Conservation (phyloP, 1,284 basidiomycete species). For the Pseudozyma hubeiensis region DNA sequence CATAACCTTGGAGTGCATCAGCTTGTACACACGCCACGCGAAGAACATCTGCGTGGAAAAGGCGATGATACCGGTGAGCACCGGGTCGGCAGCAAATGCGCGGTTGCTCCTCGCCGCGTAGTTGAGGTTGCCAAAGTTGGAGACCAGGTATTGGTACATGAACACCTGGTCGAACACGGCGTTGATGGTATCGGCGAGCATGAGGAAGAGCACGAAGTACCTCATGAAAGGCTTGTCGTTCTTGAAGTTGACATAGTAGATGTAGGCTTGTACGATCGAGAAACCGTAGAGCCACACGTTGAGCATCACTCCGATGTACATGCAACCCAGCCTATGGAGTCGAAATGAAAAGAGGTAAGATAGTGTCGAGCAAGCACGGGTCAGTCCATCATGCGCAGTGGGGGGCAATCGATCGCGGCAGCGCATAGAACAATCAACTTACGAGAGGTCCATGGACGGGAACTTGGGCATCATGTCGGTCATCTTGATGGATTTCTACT, state of each 20-base stretch:
- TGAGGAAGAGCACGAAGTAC: conserved; percentile 56
- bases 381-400: neutral
- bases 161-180: conserved; percentile 54
- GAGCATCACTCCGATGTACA: conserved; percentile 62
- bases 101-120: conserved; percentile 49
- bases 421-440: conserved; percentile 6
- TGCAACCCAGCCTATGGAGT: conserved; percentile 51
- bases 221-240: conserved; percentile 57
- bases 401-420: neutral
- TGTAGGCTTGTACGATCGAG: conserved; percentile 59
- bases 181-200: conserved; percentile 55
- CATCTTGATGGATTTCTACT: conserved; percentile 21
- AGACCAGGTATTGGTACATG: conserved; percentile 61
- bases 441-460: conserved; percentile 43
- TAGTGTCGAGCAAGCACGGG: neutral
- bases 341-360: neutral
- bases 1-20: conserved; percentile 55
- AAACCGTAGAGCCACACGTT: conserved; percentile 63
- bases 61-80: conserved; percentile 60
- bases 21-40: conserved; percentile 62
- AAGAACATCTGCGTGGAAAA: conserved; percentile 63
- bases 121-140: conserved; percentile 56
- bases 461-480: conserved; percentile 25
- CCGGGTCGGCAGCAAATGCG: conserved; percentile 55
- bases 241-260: conserved; percentile 60